phyloP scores from a whole-genome alignment of 2,329 filamentous ascomycete genomes.

The Niveomyces coronatus region DNA sequence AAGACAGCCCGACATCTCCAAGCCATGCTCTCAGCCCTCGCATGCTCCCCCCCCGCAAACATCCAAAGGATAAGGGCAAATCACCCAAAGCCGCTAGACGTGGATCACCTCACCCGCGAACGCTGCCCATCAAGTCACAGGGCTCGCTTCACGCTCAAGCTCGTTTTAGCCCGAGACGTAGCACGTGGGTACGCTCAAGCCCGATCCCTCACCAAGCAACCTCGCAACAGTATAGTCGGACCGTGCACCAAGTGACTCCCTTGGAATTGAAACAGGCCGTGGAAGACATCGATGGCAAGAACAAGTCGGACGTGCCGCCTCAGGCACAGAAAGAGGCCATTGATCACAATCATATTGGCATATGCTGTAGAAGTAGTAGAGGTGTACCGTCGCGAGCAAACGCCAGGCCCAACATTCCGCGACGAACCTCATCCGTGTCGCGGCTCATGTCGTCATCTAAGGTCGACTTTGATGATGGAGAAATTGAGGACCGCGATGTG shows the following conservation, averaged over 20 bases:
- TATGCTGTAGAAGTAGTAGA: conserved; percentile 12
- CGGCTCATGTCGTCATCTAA: conserved; percentile 14
- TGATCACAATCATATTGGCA: conserved; percentile 14
- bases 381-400: conserved; percentile 16
- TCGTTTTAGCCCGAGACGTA: neutral
- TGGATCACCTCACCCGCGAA: neutral
- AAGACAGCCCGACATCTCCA: conserved; percentile 2
- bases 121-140: neutral
- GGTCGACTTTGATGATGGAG: conserved; percentile 24
- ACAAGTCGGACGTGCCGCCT: neutral
- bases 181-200: neutral
- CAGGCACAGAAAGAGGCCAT: neutral
- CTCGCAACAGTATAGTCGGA: conserved; percentile 6
- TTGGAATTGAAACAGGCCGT: neutral
- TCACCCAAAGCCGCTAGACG: neutral
- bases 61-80: neutral
- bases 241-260: neutral
- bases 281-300: neutral
- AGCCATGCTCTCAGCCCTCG: conserved; percentile 8
- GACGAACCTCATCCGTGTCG: conserved; percentile 25
- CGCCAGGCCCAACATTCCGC: conserved; percentile 25
- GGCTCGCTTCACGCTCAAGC: neutral
- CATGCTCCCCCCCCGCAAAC: conserved; percentile 4
- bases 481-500: conserved; percentile 40
- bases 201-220: conserved; percentile 6